Base-by-base conservation (phyloP, 2,329 filamentous ascomycete species). In the Diaporthe ampelina region DNA sequence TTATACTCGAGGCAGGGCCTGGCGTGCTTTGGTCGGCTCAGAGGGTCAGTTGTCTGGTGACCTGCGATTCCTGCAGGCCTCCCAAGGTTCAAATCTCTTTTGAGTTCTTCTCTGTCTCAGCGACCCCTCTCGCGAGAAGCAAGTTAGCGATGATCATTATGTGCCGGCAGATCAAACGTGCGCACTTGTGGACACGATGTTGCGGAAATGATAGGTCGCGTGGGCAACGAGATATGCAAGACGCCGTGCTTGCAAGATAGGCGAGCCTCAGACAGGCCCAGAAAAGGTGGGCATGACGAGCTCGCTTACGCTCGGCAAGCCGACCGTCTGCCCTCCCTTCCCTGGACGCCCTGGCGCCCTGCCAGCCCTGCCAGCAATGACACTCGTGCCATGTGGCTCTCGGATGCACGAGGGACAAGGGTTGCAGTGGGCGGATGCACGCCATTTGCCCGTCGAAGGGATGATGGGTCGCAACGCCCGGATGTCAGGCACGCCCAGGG, bases 291-390 rank as follows among this genome's bases (percentile, higher is more conserved):
- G 56, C 54, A 40, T 48, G 68, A 52, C 70, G 61, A 74, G 61
- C 61, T 72, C 69, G 73, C 69, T 74, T 74, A 73, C 35, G 59
- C 69, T 58, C 67, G 52, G 50, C 37, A 48, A 70, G 17, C 19
- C 52, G 37, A 58, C 26, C 37, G 13, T 58, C 40, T 43, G 40
- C 40, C 40, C 17, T 48, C 32, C 15, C 48, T 50, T 37, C 45
- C 61, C 61, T 50, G 11, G 15, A 17, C 26, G 61, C 45, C 63
- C 63, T 68, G 48, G 45, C 63, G 63, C 48, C 63, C 21, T 61
- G 58, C 37, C 15, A 11, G 58, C 58, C 58, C 40, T 68, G 48
- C 45, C 63, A 68, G 45, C 63, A 68, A 68, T 68, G 63, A 40
- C 63, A 68, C 63, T 40, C 48, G 32, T 37, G 32, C 45, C 48